Percentiles rank a stretch among this genome's conserved stretches.
These are phyloP conservation scores for Hordeum marinum DNA, from an alignment of 176 grass and related monocot species.

Conservation along the genomic window DNA sequence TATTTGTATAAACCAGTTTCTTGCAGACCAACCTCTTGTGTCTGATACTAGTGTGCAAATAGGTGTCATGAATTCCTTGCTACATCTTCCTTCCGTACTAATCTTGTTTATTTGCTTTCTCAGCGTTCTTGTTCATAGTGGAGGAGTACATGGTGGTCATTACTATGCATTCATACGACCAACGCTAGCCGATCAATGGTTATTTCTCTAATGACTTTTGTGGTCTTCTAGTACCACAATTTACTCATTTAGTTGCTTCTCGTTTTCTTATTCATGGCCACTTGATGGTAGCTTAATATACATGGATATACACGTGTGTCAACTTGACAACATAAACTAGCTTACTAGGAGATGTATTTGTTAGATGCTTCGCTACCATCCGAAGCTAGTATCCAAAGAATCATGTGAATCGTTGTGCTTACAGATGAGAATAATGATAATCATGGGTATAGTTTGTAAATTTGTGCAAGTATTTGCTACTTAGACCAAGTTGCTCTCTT, in stretches of 20 bases:
- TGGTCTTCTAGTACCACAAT: background rate
- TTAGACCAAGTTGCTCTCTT: background rate
- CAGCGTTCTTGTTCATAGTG: constrained; percentile 97
- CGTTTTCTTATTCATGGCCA: background rate
- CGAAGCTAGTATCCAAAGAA: background rate
- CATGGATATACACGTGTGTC: background rate
- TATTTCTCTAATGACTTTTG: constrained; percentile 32
- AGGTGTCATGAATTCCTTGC: background rate
- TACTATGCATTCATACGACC: constrained; percentile 94
- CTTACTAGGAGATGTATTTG: background rate
- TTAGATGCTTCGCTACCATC: background rate
- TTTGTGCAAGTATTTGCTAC: background rate
- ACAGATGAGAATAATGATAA: background rate
- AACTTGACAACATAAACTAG: background rate
- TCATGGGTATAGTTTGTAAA: background rate
- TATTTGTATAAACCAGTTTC: constrained; percentile 6
- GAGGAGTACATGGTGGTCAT: constrained; percentile 89
- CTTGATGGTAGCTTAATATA: background rate
- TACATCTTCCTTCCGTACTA: constrained; percentile 27
- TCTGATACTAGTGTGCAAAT: constrained; percentile 1
- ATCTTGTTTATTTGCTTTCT: constrained; percentile 28
- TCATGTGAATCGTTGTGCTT: background rate
- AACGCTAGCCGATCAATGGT: constrained; percentile 79
- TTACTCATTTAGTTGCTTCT: constrained; percentile 20
- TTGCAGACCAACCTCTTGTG: background rate